Percentiles rank a stretch among this genome's conserved stretches.
Conservation (phyloP, 2,329 filamentous ascomycete species). For the Sarocladium kiliense region DNA sequence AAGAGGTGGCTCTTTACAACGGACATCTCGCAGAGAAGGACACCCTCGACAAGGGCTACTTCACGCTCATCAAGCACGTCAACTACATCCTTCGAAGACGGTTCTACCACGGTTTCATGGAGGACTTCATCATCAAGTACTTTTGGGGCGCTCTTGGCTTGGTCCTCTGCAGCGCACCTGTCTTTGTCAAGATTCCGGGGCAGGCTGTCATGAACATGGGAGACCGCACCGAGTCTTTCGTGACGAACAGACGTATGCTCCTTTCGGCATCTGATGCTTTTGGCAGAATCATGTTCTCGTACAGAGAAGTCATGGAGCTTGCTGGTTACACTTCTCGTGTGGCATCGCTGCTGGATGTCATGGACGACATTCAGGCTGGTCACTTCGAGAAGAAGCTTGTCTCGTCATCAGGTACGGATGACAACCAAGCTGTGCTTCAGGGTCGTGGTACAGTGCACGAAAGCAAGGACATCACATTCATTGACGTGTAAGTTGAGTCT, state of each 20-base stretch:
- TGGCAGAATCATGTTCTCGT: conserved; percentile 94
- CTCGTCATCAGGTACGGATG: conserved; percentile 75
- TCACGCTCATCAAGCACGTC: conserved; percentile 97
- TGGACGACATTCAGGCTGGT: conserved; percentile 85
- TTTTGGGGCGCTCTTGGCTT: conserved; percentile 95
- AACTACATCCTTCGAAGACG: conserved; percentile 87
- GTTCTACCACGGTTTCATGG: conserved; percentile 98
- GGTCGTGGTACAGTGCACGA: conserved; percentile 79
- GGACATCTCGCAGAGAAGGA: conserved; percentile 95
- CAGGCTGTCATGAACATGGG: conserved; percentile 61
- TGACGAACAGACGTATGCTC: conserved; percentile 89
- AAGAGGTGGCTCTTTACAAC: conserved; percentile 87
- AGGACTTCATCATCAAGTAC: conserved; percentile 99
- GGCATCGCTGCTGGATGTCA: conserved; percentile 82
- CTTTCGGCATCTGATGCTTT: conserved; percentile 93
- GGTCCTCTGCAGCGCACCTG: conserved; percentile 86
- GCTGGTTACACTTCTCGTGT: conserved; percentile 94
- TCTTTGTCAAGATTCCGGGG: conserved; percentile 89
- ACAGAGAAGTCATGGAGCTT: conserved; percentile 93
- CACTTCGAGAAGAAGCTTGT: conserved; percentile 96
- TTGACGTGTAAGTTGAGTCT: conserved; percentile 59
- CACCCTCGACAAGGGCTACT: conserved; percentile 95
- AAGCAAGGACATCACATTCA: conserved; percentile 78
- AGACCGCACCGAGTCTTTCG: conserved; percentile 70
- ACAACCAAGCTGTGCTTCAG: conserved; percentile 76